These are phyloP conservation scores for Wickerhamiella lipophila DNA, from an alignment of 805 yeast genomes.

Conservation along the genomic window DNA sequence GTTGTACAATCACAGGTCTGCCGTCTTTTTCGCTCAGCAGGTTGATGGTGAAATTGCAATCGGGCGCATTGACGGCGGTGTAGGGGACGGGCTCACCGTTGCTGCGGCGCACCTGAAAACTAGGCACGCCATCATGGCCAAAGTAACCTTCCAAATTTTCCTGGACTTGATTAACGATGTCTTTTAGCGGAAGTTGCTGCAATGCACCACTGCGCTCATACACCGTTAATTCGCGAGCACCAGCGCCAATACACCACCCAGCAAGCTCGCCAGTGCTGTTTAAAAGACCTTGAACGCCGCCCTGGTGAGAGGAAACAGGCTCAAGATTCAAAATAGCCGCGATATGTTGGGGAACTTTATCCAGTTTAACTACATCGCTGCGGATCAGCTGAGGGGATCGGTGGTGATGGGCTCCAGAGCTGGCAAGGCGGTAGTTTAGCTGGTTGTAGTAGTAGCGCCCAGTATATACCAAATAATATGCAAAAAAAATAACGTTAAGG, in stretches of 20 bases:
- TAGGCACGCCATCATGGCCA: slow-evolving; percentile 56
- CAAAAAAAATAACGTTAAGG: neutral
- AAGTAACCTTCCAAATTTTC: slow-evolving; percentile 56
- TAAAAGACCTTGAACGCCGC: slow-evolving; percentile 73
- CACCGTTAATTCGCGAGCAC: slow-evolving; percentile 89
- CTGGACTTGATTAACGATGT: slow-evolving; percentile 42
- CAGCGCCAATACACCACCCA: slow-evolving; percentile 85
- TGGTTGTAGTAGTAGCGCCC: slow-evolving; percentile 13
- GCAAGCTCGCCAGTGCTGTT: slow-evolving; percentile 63
- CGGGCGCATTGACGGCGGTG: slow-evolving; percentile 9
- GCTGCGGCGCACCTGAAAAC: slow-evolving; percentile 5
- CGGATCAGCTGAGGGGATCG: slow-evolving; percentile 72
- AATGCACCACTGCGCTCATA: slow-evolving; percentile 70
- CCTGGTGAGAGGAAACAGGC: slow-evolving; percentile 73
- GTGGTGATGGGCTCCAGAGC: slow-evolving; percentile 21
- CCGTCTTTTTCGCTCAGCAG: slow-evolving; percentile 73
- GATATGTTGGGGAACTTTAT: slow-evolving; percentile 65
- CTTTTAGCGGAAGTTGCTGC: slow-evolving; percentile 29
- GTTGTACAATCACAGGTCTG: slow-evolving; percentile 74
- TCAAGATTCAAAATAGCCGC: slow-evolving; percentile 65
- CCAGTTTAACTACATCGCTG: slow-evolving; percentile 59
- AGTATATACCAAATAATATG: neutral
- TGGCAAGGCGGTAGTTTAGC: slow-evolving; percentile 14
- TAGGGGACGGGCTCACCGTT: neutral
- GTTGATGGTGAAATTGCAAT: slow-evolving; percentile 42